Evolutionary conservation across 345 rosid genomes (phyloP).

Genomic region (Citrus inodora): DNA sequence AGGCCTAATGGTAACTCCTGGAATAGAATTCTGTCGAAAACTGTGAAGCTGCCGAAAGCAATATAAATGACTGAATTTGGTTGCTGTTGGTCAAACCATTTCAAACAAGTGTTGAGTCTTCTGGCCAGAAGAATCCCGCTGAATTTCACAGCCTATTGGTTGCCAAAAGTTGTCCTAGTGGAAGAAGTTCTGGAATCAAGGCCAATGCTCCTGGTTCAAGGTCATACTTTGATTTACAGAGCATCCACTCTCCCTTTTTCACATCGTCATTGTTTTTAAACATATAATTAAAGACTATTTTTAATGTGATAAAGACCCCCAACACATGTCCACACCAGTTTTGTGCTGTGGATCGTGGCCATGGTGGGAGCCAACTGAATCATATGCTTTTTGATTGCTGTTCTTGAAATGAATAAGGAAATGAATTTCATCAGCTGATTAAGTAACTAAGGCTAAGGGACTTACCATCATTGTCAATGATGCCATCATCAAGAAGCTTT

Average conservation of each 20-base stretch:
- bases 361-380: constrained; percentile 2
- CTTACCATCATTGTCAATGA: not conserved
- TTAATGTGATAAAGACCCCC: not conserved
- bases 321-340: not conserved
- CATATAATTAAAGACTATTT: not conserved
- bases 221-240: constrained; percentile 29
- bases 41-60: constrained; percentile 30
- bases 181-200: not conserved
- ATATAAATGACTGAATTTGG: constrained; percentile 32
- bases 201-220: constrained; percentile 26
- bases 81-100: constrained; percentile 31
- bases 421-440: not conserved
- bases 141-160: constrained; percentile 5
- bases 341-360: not conserved
- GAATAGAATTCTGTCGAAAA: not conserved
- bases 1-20: constrained; percentile 34
- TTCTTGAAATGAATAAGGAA: not conserved
- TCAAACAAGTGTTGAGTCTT: constrained; percentile 25
- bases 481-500: not conserved
- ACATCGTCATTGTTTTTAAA: not conserved
- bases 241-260: constrained; percentile 35
- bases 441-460: not conserved
- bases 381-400: not conserved
- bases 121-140: constrained; percentile 29
- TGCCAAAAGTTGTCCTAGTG: constrained; percentile 26